Evolutionary conservation across 164 flowering plant genomes (phyloP).

Genomic region (Tetrastigma voinierianum): DNA sequence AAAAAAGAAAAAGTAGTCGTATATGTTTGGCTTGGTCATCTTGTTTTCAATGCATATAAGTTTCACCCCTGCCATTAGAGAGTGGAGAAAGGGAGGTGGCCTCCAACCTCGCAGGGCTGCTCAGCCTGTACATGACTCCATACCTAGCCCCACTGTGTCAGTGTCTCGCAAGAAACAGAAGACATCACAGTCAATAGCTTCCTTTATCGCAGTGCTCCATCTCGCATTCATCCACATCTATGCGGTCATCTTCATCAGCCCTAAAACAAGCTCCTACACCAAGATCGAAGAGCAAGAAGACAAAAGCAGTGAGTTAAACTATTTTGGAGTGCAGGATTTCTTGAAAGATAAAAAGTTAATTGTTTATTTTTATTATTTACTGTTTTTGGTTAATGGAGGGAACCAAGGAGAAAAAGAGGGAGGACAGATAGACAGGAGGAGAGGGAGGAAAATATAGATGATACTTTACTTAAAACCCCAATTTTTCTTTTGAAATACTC

Average conservation of each 20-base stretch:
- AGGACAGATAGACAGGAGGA: too few relatives aligned
- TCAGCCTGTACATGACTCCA: constrained; percentile 34
- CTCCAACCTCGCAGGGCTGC: constrained; percentile 30
- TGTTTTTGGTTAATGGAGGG: too few relatives aligned
- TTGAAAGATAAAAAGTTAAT: neutral
- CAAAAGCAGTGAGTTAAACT: constrained; percentile 37
- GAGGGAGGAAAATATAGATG: too few relatives aligned
- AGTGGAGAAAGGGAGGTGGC: constrained; percentile 46
- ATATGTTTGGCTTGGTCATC: neutral
- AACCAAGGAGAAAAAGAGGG: too few relatives aligned
- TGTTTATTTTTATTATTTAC: neutral
- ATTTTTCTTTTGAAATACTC: too few relatives aligned
- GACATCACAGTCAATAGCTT: constrained; percentile 43
- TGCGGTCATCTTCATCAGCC: constrained; percentile 40
- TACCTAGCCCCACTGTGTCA: constrained; percentile 45
- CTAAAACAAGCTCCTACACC: constrained; percentile 40
- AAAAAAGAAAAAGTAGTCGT: too few relatives aligned
- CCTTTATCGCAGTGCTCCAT: constrained; percentile 38
- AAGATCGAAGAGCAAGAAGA: constrained; percentile 36
- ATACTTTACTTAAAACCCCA: too few relatives aligned
- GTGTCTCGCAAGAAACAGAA: constrained; percentile 46
- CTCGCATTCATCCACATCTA: constrained; percentile 35
- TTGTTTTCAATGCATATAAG: constrained; percentile 5
- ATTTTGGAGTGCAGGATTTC: neutral
- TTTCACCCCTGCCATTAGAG: constrained; percentile 24